These are phyloP conservation scores for Collybia sordida DNA, from an alignment of 768 basidiomycete species.

Conservation along the genomic window DNA sequence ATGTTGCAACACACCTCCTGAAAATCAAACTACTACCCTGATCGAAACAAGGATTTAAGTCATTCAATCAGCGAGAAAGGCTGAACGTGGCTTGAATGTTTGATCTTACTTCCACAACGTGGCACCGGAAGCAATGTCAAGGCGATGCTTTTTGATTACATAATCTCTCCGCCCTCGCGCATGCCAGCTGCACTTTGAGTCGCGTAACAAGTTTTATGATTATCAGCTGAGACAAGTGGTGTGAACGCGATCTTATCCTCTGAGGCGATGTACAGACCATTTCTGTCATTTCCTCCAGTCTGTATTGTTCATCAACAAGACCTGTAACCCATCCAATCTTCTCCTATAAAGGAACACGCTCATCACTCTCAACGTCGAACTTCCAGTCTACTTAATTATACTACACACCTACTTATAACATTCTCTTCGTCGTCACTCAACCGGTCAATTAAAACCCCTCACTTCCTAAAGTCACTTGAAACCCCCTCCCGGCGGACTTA, in stretches of 20 bases:
- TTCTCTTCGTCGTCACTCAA: background rate
- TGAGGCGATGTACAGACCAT: constrained; percentile 11
- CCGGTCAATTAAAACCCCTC: background rate
- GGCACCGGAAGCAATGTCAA: background rate
- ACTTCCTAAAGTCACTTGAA: background rate
- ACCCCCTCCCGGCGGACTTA: background rate
- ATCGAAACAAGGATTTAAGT: background rate
- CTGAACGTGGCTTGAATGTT: background rate
- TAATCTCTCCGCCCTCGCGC: constrained; percentile 7
- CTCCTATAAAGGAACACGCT: constrained; percentile 10
- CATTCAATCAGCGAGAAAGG: background rate
- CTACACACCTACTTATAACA: background rate
- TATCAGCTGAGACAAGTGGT: constrained; percentile 3
- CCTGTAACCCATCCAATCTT: constrained; percentile 11
- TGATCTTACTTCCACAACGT: background rate
- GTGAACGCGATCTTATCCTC: constrained; percentile 8
- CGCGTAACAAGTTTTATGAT: constrained; percentile 2
- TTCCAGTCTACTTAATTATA: constrained; percentile 2
- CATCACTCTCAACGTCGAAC: constrained; percentile 6
- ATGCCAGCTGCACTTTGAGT: background rate
- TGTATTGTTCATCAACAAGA: constrained; percentile 8
- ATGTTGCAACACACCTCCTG: constrained; percentile 8
- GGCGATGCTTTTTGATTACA: constrained; percentile 10
- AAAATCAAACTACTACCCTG: background rate
- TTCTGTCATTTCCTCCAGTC: background rate